phyloP scores from a whole-genome alignment of 2,329 filamentous ascomycete genomes.

The Diplodia sapinea region DNA sequence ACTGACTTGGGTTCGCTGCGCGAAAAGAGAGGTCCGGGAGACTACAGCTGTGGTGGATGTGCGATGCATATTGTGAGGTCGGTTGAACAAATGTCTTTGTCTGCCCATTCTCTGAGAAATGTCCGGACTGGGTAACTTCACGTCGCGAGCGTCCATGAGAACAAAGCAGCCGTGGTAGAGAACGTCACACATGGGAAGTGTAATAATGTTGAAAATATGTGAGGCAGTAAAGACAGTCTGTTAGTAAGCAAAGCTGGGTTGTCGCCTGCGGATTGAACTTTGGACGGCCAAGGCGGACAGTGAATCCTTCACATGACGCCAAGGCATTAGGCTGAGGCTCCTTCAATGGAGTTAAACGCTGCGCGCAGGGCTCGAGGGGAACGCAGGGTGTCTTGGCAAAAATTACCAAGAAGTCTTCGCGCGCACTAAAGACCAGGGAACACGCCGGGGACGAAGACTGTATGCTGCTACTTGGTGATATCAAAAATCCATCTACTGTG shows the following conservation, averaged over 20 bases:
- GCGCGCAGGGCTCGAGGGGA: background rate
- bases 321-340: background rate
- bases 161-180: slow-evolving; percentile 7
- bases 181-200: background rate
- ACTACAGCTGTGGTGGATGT: background rate
- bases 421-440: slow-evolving; percentile 11
- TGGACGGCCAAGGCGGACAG: background rate
- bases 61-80: slow-evolving; percentile 4
- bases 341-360: background rate
- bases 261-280: background rate
- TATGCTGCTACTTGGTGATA: slow-evolving; percentile 27
- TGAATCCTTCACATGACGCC: slow-evolving; percentile 10
- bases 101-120: slow-evolving; percentile 8
- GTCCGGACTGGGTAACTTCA: slow-evolving; percentile 3
- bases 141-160: slow-evolving; percentile 11
- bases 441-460: slow-evolving; percentile 1
- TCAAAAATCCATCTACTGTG: slow-evolving; percentile 30
- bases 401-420: slow-evolving; percentile 22
- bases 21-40: background rate
- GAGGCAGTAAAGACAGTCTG: background rate
- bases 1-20: background rate
- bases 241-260: background rate
- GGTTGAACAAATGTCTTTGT: slow-evolving; percentile 21
- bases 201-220: background rate
- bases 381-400: slow-evolving; percentile 9